A percentile compares a stretch with the other conserved stretches of the same genome.
phyloP scores from a whole-genome alignment of 306 rosid species.

The Canavalia gladiata region DNA sequence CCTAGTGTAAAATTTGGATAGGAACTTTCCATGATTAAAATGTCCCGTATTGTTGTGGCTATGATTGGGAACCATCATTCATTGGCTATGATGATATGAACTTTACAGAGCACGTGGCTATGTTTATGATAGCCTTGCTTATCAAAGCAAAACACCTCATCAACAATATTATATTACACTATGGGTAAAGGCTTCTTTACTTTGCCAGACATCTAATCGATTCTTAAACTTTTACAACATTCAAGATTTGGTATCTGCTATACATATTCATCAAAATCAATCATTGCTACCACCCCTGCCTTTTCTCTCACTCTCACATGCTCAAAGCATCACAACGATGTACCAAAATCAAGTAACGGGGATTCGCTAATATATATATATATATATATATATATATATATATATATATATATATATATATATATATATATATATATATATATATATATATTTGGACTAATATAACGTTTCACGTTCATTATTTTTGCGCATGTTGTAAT shows the following conservation, averaged over 20 bases:
- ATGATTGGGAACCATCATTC: constrained; percentile 37
- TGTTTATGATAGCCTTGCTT: constrained; percentile 34
- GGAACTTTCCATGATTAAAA: constrained; percentile 22
- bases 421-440: no score
- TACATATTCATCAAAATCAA: constrained; percentile 40
- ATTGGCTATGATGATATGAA: constrained; percentile 27
- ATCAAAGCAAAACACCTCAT: constrained; percentile 40
- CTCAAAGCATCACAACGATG: not conserved
- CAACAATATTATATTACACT: constrained; percentile 38
- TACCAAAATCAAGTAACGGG: constrained; percentile 26
- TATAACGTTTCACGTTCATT: not conserved
- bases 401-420: not conserved
- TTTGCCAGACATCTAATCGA: not conserved
- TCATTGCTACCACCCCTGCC: constrained; percentile 38
- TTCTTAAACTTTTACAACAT: constrained; percentile 15
- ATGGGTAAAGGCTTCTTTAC: not conserved
- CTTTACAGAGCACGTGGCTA: constrained; percentile 49
- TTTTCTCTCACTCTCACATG: constrained; percentile 31
- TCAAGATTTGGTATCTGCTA: constrained; percentile 37
- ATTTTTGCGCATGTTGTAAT: constrained; percentile 13
- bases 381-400: not conserved
- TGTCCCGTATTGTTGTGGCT: constrained; percentile 39
- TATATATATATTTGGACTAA: not conserved
- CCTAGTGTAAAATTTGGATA: constrained; percentile 1
- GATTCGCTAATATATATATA: not conserved